phyloP scores from a whole-genome alignment of 192 early-diverging fungal species.

The Funneliformis geosporum region DNA sequence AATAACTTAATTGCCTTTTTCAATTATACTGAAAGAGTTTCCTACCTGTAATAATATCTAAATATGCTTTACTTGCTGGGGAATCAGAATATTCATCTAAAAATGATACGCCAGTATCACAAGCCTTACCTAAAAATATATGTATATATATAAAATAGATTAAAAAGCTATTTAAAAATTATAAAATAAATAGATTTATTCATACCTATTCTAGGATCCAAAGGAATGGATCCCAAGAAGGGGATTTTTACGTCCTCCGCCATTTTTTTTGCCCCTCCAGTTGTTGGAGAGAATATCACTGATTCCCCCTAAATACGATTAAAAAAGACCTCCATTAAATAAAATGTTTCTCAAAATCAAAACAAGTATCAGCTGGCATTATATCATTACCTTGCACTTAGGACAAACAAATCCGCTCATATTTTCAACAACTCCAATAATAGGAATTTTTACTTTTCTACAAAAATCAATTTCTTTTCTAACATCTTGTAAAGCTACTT shows the following conservation, averaged over 20 bases:
- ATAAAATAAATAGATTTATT: neutral
- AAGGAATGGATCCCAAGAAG: constrained; percentile 56
- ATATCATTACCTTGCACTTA: constrained; percentile 60
- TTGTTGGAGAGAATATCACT: constrained; percentile 73
- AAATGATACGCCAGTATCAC: constrained; percentile 89
- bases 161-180: neutral
- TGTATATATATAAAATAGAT: neutral
- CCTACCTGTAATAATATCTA: constrained; percentile 62
- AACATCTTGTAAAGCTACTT: constrained; percentile 86
- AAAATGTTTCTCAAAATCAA: neutral
- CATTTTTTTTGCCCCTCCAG: constrained; percentile 70
- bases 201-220: constrained; percentile 34
- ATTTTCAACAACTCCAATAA: constrained; percentile 95
- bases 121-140: constrained; percentile 44
- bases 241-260: constrained; percentile 63
- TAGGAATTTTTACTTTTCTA: constrained; percentile 80
- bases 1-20: no score
- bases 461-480: constrained; percentile 98
- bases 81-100: constrained; percentile 87
- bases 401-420: constrained; percentile 99
- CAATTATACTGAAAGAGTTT: no score
- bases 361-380: neutral
- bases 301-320: constrained; percentile 56
- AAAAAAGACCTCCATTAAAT: neutral
- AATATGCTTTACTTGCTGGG: constrained; percentile 72